A percentile compares a stretch with the other conserved stretches of the same genome.
phyloP scores from a whole-genome alignment of 2,329 filamentous ascomycete species.

The Colletotrichum chlorophyti region DNA sequence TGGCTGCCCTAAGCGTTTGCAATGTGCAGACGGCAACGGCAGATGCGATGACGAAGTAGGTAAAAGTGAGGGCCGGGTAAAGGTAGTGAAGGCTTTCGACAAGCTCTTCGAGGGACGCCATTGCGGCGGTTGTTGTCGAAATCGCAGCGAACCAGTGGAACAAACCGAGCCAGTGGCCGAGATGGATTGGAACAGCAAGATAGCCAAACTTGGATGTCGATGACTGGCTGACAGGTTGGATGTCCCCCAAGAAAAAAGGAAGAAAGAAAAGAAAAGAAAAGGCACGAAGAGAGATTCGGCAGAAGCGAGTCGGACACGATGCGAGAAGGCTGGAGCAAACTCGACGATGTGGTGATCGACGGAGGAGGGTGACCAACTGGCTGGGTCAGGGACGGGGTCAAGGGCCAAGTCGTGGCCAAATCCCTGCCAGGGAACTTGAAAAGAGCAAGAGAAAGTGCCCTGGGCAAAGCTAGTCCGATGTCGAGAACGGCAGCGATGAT shows the following conservation, averaged over 20 bases:
- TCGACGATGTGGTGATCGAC: too few relatives aligned
- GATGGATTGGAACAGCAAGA: neutral
- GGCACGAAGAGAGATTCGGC: too few relatives aligned
- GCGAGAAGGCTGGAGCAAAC: neutral
- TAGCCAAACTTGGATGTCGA: neutral
- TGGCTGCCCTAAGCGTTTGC: slow-evolving; percentile 49
- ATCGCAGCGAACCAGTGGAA: neutral
- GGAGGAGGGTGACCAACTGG: too few relatives aligned
- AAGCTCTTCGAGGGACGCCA: slow-evolving; percentile 36
- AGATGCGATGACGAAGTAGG: slow-evolving; percentile 62
- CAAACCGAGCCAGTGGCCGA: neutral
- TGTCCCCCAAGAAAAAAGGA: neutral
- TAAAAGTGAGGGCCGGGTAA: slow-evolving; percentile 62
- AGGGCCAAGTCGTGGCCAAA: too few relatives aligned
- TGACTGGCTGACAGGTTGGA: neutral
- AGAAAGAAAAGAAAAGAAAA: neutral
- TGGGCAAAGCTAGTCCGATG: slow-evolving; percentile 4
- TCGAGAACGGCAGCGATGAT: slow-evolving; percentile 5
- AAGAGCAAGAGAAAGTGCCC: too few relatives aligned
- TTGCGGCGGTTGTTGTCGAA: slow-evolving; percentile 10
- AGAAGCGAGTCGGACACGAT: too few relatives aligned
- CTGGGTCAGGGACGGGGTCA: too few relatives aligned
- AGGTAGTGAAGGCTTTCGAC: slow-evolving; percentile 61
- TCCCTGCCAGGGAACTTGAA: too few relatives aligned
- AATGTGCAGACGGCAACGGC: slow-evolving; percentile 60